phyloP scores from a whole-genome alignment of 83 land plant genomes.

The Diphasiastrum complanatum region DNA sequence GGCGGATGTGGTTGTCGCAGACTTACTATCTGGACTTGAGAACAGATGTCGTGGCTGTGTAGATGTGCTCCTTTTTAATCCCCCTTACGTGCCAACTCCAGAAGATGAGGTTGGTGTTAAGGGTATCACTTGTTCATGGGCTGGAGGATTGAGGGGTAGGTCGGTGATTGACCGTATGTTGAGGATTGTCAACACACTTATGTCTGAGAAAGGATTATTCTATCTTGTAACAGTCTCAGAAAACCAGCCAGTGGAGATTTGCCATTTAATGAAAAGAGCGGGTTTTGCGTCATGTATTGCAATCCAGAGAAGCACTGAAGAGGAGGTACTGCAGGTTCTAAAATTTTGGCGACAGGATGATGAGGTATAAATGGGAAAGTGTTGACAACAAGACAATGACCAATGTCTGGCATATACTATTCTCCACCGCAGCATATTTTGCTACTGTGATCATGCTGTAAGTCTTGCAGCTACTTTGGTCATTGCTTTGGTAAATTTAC shows the following conservation, averaged over 20 bases:
- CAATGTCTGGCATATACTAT: too few relatives aligned
- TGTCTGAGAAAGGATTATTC: slow-evolving; percentile 80
- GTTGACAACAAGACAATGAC: too few relatives aligned
- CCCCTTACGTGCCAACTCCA: slow-evolving; percentile 97
- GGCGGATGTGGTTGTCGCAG: slow-evolving; percentile 65
- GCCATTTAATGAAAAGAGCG: slow-evolving; percentile 63
- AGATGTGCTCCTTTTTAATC: slow-evolving; percentile 90
- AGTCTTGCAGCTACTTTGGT: too few relatives aligned
- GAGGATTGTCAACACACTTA: slow-evolving; percentile 52
- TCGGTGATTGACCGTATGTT: slow-evolving; percentile 78
- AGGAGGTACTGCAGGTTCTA: slow-evolving; percentile 78
- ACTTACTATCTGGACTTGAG: slow-evolving; percentile 69
- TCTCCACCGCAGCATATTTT: too few relatives aligned
- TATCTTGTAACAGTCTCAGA: slow-evolving; percentile 76
- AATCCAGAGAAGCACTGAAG: slow-evolving; percentile 86
- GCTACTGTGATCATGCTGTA: too few relatives aligned
- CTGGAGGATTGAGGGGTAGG: slow-evolving; percentile 91
- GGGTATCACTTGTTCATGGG: slow-evolving; percentile 86
- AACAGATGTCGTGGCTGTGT: slow-evolving; percentile 55
- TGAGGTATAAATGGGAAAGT: too few relatives aligned
- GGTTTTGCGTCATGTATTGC: slow-evolving; percentile 80
- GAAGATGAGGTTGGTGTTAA: slow-evolving; percentile 78
- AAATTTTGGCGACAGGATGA: slow-evolving; percentile 77
- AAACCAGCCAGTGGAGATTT: slow-evolving; percentile 76
- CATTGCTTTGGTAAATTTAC: too few relatives aligned